Conservation (phyloP, 2,329 filamentous ascomycete genomes). For the Trichoderma afroharzianum region DNA sequence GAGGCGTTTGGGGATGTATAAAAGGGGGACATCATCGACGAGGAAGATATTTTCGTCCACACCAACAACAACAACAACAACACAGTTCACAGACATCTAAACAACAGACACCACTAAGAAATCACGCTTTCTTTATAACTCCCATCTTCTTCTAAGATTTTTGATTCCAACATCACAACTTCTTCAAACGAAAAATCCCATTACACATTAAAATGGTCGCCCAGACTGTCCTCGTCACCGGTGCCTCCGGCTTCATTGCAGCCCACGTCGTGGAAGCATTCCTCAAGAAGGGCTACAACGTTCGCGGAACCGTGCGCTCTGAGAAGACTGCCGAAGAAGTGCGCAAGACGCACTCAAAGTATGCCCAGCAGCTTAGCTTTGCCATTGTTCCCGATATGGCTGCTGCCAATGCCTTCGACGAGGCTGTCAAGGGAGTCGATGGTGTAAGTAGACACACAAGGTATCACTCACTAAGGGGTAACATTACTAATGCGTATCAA, state of each 20-base stretch:
- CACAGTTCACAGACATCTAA: not conserved
- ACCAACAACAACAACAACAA: not conserved
- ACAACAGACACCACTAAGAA: not conserved
- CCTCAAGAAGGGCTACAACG: not conserved
- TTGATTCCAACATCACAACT: not conserved
- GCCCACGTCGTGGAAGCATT: not conserved
- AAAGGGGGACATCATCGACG: not conserved
- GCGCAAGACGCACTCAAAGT: not conserved
- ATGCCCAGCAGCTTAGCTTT: not conserved
- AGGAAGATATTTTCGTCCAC: not conserved
- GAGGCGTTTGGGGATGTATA: not conserved
- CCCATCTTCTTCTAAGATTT: not conserved
- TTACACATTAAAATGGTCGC: not conserved
- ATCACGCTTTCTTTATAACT: not conserved
- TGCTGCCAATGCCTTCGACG: not conserved
- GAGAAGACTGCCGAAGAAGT: not conserved
- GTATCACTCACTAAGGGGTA: fast-evolving
- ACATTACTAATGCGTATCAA: not conserved
- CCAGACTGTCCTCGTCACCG: not conserved
- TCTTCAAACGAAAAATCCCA: not conserved
- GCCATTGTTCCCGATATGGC: not conserved
- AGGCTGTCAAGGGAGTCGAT: not conserved
- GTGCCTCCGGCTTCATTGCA: not conserved
- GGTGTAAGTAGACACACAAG: not conserved
- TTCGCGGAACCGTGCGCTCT: not conserved